Conservation (phyloP, 192 early-diverging fungal species). For the Rhizophagus sp. region DNA sequence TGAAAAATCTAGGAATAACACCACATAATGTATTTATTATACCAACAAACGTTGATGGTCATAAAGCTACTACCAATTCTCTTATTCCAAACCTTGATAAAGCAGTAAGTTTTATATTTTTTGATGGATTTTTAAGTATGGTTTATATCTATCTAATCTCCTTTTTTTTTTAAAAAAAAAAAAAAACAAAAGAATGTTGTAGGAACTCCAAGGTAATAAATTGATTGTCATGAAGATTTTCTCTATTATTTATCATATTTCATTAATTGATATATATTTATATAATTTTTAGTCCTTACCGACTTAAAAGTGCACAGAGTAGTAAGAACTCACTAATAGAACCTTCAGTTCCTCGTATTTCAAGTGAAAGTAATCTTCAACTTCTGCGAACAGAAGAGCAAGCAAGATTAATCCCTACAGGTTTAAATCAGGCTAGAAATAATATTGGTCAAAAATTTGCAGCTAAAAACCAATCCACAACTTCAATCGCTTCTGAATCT, state of each 20-base stretch:
- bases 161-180: slow-evolving; percentile 14
- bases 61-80: neutral
- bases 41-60: slow-evolving; percentile 40
- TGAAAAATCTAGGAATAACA: slow-evolving; percentile 65
- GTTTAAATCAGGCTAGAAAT: slow-evolving; percentile 17
- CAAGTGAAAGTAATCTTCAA: slow-evolving; percentile 42
- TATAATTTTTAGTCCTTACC: slow-evolving; percentile 1
- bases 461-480: slow-evolving; percentile 35
- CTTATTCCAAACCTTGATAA: neutral
- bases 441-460: slow-evolving; percentile 33
- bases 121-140: neutral
- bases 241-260: neutral
- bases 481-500: slow-evolving; percentile 37
- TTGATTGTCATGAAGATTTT: neutral
- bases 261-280: neutral
- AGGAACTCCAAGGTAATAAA: slow-evolving; percentile 35
- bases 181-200: slow-evolving; percentile 38
- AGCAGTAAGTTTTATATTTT: neutral
- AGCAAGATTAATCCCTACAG: slow-evolving; percentile 30
- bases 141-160: neutral
- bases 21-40: slow-evolving; percentile 73
- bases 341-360: slow-evolving; percentile 35
- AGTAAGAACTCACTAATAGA: slow-evolving; percentile 22
- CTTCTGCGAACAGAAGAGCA: slow-evolving; percentile 31
- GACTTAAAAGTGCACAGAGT: slow-evolving; percentile 3